A percentile compares a stretch with the other conserved stretches of the same genome.
These are phyloP conservation scores for Eucalyptus microcorys DNA, from an alignment of 345 rosid genomes.

Conservation along the genomic window DNA sequence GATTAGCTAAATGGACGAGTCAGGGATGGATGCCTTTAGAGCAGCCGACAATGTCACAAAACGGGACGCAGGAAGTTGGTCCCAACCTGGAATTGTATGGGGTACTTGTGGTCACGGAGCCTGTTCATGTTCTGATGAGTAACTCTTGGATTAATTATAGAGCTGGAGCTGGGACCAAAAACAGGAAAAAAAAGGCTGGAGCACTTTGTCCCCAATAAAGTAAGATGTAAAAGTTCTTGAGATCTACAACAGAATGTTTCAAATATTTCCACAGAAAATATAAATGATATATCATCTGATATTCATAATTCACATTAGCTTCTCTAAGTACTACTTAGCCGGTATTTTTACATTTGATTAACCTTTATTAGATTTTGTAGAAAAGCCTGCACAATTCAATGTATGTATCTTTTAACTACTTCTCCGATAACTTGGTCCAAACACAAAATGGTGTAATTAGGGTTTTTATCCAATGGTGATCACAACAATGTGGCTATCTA, in stretches of 20 bases:
- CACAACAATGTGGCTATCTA: background rate
- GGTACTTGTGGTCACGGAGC: background rate
- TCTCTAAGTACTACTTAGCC: background rate
- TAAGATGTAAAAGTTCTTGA: background rate
- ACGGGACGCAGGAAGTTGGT: too few species aligned
- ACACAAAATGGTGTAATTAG: background rate
- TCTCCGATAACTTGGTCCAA: background rate
- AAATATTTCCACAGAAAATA: background rate
- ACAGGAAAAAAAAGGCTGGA: accelerated
- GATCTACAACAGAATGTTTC: background rate
- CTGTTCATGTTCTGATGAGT: background rate
- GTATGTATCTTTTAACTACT: background rate
- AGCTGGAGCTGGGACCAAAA: background rate
- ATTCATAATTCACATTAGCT: background rate
- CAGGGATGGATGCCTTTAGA: too few species aligned
- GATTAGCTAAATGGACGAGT: too few species aligned
- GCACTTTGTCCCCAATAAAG: background rate
- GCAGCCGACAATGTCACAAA: too few species aligned
- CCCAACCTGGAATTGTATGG: background rate
- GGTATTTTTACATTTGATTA: background rate
- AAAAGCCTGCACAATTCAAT: background rate
- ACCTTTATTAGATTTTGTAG: background rate
- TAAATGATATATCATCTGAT: background rate
- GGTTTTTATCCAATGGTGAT: background rate
- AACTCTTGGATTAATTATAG: background rate